Evolutionary conservation across 2,329 filamentous ascomycete genomes (phyloP), one percentile per base, ranked within the genome.

Genomic region (Akanthomyces lecanii): DNA sequence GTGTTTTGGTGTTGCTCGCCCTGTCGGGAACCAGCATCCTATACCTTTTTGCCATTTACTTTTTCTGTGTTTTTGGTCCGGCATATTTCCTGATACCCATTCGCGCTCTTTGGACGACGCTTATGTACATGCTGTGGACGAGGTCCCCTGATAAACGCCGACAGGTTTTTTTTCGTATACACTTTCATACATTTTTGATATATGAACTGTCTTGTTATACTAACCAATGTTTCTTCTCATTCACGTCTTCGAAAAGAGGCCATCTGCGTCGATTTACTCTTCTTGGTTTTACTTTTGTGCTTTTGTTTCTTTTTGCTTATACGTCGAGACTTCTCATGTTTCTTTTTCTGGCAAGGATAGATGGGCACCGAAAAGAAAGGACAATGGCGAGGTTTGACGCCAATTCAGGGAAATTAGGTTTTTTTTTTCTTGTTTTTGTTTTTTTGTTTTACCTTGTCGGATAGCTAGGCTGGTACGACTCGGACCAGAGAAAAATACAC

Each of bases 31-130:
- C 11, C 33, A 6, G 25, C 16, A 45, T 4, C 7, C 21, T 10
- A 33, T 23, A 33, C 7, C 3, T 16, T 23, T 18, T 36, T 11
- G 12, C 8, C n/a, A n/a, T 48, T 42, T 42, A 23, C 38, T 45
- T 57, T 54, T 47, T 38, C 44, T 54, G 21, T 63, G 14, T 30
- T 40, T 58, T 63, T 8, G 23, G 58, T 58, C 6, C 45, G 21
- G 52, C 52, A 36, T 44, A 36, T 54, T 56, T 56, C 21, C 44
- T 63, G 61, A 63, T 63, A 63, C 61, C 61, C 61, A 60, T 60
- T 51, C 40, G 61, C 53, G 28, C 54, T 54, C 16, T 52, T 18
- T 36, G 36, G 47, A 57, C 48, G 58, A 56, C 52, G 60, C 60
- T 50, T 50, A 62, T 62, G 52, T 62, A 62, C 33, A 47, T 62